phyloP scores from a whole-genome alignment of 768 basidiomycete genomes.

The Dacryopinax primogenitus region DNA sequence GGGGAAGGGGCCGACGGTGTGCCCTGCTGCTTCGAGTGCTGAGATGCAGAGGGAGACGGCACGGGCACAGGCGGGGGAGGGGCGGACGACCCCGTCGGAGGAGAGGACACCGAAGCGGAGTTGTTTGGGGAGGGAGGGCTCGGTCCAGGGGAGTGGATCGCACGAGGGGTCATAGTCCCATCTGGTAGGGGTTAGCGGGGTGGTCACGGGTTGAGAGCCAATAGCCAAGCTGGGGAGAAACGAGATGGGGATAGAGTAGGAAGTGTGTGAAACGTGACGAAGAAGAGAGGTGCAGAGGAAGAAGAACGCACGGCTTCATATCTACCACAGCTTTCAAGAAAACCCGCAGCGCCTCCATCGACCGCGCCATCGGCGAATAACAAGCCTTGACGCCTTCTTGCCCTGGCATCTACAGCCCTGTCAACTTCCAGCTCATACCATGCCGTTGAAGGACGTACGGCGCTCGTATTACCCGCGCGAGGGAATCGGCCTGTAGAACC shows the following conservation, averaged over 20 bases:
- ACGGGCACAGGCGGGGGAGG: constrained; percentile 12
- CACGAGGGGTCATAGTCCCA: background rate
- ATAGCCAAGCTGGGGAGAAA: no score
- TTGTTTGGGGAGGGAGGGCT: background rate
- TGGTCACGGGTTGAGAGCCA: no score
- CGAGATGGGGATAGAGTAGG: no score
- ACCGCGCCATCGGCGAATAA: constrained; percentile 48
- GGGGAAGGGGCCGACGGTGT: constrained; percentile 20
- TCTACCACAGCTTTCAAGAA: constrained; percentile 51
- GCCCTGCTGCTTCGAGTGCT: constrained; percentile 20
- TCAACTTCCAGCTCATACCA: no score
- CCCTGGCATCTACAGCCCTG: constrained; percentile 36
- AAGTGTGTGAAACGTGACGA: background rate
- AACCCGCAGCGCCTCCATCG: constrained; percentile 48
- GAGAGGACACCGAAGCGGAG: constrained; percentile 13
- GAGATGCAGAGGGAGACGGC: constrained; percentile 17
- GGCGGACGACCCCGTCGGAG: constrained; percentile 12
- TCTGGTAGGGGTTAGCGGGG: background rate
- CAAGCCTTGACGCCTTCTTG: constrained; percentile 45
- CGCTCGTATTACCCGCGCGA: background rate
- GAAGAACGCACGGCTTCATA: constrained; percentile 37
- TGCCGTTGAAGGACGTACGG: constrained; percentile 25
- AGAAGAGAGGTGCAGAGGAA: background rate
- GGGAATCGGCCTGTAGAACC: background rate
- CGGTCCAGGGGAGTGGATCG: background rate